Conservation (phyloP, 2,329 filamentous ascomycete species). For the Sclerotiophoma versabilis region DNA sequence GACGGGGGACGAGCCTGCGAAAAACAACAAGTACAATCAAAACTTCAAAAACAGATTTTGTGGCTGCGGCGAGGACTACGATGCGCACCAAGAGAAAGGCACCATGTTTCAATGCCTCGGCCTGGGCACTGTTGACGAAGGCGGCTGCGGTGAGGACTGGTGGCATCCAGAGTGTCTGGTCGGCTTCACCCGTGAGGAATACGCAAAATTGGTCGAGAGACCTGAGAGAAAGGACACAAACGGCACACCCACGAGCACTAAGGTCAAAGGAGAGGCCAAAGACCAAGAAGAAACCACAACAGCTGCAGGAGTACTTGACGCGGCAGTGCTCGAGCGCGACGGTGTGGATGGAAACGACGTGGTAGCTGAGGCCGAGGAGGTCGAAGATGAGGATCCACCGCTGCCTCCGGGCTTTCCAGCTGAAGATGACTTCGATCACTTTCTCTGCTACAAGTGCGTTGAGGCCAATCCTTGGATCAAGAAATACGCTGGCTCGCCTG, state of each 20-base stretch:
- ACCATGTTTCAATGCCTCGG: constrained; percentile 99
- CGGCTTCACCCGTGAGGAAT: constrained; percentile 78
- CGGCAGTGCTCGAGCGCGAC: constrained; percentile 24
- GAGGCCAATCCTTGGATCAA: constrained; percentile 91
- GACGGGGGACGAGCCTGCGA: constrained; percentile 74
- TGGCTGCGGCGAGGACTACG: constrained; percentile 85
- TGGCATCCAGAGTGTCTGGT: constrained; percentile 94
- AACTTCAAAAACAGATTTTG: constrained; percentile 96
- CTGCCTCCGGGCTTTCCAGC: constrained; percentile 85
- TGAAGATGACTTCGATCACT: constrained; percentile 87
- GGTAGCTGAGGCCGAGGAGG: constrained; percentile 62
- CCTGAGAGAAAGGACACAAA: constrained; percentile 22
- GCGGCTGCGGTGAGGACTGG: constrained; percentile 97
- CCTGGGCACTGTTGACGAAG: constrained; percentile 77
- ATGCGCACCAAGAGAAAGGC: constrained; percentile 86
- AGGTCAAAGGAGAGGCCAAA: constrained; percentile 2
- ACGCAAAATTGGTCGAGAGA: constrained; percentile 56
- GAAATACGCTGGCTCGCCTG: constrained; percentile 77
- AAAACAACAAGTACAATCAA: constrained; percentile 88
- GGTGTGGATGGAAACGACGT: constrained; percentile 45
- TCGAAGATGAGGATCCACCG: constrained; percentile 64
- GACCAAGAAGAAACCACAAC: constrained; percentile 17
- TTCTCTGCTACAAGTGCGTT: constrained; percentile 94
- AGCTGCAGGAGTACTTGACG: constrained; percentile 28
- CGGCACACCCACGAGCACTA: constrained; percentile 14